phyloP scores from a whole-genome alignment of 768 basidiomycete species.

The Cystofilobasidium capitatum region DNA sequence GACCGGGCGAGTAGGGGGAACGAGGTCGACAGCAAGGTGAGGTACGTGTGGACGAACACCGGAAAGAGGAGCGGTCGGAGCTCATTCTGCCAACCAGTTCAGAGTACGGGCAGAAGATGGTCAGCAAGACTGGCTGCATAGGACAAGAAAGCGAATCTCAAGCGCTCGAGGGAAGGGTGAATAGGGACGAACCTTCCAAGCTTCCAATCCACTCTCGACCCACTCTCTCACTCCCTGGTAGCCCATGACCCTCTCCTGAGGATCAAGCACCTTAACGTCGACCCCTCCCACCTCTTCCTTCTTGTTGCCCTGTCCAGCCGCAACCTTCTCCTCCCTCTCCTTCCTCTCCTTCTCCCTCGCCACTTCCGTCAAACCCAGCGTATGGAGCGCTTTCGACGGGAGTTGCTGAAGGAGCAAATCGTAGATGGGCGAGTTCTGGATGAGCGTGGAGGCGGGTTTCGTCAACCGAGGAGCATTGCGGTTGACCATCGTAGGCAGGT shows the following conservation, averaged over 20 bases:
- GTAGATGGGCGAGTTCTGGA: slow-evolving; percentile 12
- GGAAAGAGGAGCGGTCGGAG: slow-evolving; percentile 88
- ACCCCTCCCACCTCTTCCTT: slow-evolving; percentile 6
- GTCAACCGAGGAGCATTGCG: slow-evolving; percentile 12
- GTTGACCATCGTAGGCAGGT: slow-evolving; percentile 14
- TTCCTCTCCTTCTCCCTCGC: slow-evolving; percentile 4
- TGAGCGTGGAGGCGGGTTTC: slow-evolving; percentile 1
- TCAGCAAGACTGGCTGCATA: neutral
- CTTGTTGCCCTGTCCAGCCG: slow-evolving; percentile 5
- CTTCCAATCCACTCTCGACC: slow-evolving; percentile 39
- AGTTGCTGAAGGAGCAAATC: slow-evolving; percentile 23
- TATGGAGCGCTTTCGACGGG: slow-evolving; percentile 8
- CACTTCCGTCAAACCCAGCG: slow-evolving; percentile 9
- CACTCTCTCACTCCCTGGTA: slow-evolving; percentile 37
- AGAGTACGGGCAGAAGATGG: too few species aligned
- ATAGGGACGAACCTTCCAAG: slow-evolving; percentile 37
- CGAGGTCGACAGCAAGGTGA: slow-evolving; percentile 83
- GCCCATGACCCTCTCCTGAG: slow-evolving; percentile 37
- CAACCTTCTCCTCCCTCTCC: neutral
- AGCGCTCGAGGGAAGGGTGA: too few species aligned
- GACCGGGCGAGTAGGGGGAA: slow-evolving; percentile 57
- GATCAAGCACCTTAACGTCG: slow-evolving; percentile 34
- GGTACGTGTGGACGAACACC: slow-evolving; percentile 92
- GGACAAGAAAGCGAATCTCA: neutral
- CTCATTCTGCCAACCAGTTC: slow-evolving; percentile 56